Evolutionary conservation across 1,284 basidiomycete genomes (phyloP).

Genomic region (Peniophora sp.): DNA sequence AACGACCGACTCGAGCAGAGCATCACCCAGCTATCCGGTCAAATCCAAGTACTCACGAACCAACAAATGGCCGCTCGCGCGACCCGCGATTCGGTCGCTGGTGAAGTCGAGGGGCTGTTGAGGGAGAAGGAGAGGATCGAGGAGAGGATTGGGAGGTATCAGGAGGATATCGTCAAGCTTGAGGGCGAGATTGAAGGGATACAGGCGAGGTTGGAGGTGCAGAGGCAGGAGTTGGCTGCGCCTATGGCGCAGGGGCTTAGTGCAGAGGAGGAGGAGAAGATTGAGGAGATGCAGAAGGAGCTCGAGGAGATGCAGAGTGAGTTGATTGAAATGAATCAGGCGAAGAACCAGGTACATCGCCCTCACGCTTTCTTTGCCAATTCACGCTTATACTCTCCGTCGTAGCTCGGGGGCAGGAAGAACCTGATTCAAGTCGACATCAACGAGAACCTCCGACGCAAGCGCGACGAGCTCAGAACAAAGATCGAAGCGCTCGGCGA

Average conservation of each 20-base stretch:
- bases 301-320: slow-evolving; percentile 69
- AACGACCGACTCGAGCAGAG: slow-evolving; percentile 79
- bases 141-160: slow-evolving; percentile 57
- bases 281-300: slow-evolving; percentile 69
- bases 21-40: slow-evolving; percentile 71
- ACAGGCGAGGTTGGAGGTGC: slow-evolving; percentile 53
- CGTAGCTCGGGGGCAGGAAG: slow-evolving; percentile 71
- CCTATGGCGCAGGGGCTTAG: slow-evolving; percentile 74
- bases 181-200: slow-evolving; percentile 61
- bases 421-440: slow-evolving; percentile 88
- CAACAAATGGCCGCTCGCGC: slow-evolving; percentile 69
- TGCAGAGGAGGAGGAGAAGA: slow-evolving; percentile 60
- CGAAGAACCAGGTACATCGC: slow-evolving; percentile 63
- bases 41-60: slow-evolving; percentile 64
- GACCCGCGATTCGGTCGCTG: slow-evolving; percentile 57
- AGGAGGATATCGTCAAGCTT: slow-evolving; percentile 64
- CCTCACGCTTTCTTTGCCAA: background rate
- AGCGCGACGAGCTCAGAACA: slow-evolving; percentile 68
- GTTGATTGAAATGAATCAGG: slow-evolving; percentile 61
- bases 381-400: slow-evolving; percentile 1
- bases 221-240: slow-evolving; percentile 67
- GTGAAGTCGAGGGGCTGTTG: slow-evolving; percentile 55
- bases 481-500: slow-evolving; percentile 75
- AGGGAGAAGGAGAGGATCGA: slow-evolving; percentile 68
- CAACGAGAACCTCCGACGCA: slow-evolving; percentile 78